These are phyloP conservation scores for Penicillium sclerotiorum DNA, from an alignment of 2,329 filamentous ascomycete species.

Conservation along the genomic window DNA sequence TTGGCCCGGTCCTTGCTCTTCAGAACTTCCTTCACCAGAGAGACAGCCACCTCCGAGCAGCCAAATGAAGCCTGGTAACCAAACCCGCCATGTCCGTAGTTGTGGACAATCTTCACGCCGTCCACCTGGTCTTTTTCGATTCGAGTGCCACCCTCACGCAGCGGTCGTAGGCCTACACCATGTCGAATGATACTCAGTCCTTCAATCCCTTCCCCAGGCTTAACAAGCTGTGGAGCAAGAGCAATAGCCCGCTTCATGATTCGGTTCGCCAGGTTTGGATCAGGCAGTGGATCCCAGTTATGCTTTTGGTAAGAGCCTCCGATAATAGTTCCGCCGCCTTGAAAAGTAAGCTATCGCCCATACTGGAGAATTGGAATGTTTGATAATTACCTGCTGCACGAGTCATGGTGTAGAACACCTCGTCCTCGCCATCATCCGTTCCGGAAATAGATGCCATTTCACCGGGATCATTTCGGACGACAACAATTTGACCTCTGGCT, in stretches of 20 bases:
- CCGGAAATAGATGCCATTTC: conserved; percentile 72
- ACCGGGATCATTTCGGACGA: conserved; percentile 77
- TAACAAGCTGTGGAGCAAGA: conserved; percentile 44
- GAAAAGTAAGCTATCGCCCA: background rate
- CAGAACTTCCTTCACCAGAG: conserved; percentile 63
- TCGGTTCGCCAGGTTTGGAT: conserved; percentile 75
- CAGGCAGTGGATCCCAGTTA: conserved; percentile 77
- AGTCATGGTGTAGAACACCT: conserved; percentile 80
- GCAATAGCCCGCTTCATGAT: conserved; percentile 72
- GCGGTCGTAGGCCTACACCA: conserved; percentile 78
- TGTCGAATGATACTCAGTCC: conserved; percentile 76
- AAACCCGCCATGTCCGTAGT: conserved; percentile 50
- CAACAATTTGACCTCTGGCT: conserved; percentile 77
- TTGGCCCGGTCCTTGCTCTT: conserved; percentile 34
- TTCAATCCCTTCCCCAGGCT: conserved; percentile 66
- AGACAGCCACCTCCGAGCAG: conserved; percentile 67
- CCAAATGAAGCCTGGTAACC: conserved; percentile 72
- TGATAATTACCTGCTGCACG: conserved; percentile 56
- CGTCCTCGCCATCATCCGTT: conserved; percentile 71
- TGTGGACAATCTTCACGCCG: conserved; percentile 56
- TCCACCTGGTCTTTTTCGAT: conserved; percentile 71
- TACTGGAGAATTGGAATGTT: background rate
- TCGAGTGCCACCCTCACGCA: conserved; percentile 71
- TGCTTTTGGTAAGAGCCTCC: conserved; percentile 83
- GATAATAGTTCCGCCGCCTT: conserved; percentile 77